Conservation (phyloP, 768 basidiomycete genomes). For the Chalciporus pseudorubinellus region DNA sequence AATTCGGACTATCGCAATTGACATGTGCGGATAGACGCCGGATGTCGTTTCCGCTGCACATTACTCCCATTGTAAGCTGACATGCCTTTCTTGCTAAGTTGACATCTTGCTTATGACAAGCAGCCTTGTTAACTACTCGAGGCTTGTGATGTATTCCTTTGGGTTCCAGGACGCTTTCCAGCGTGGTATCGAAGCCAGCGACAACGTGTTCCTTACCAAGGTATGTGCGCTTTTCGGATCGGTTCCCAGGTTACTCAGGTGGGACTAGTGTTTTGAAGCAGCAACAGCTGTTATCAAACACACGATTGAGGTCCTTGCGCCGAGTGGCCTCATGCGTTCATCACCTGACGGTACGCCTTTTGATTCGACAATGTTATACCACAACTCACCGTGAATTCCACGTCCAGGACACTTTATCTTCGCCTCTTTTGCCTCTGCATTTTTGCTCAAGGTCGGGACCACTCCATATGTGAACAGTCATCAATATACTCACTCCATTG, state of each 20-base stretch:
- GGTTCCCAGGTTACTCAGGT: background rate
- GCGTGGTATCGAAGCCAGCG: slow-evolving; percentile 59
- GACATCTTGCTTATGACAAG: slow-evolving; percentile 6
- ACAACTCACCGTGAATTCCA: background rate
- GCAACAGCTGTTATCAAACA: slow-evolving; percentile 65
- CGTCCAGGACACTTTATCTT: slow-evolving; percentile 69
- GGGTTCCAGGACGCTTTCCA: slow-evolving; percentile 82
- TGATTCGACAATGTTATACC: background rate
- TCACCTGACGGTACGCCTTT: slow-evolving; percentile 66
- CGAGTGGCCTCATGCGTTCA: slow-evolving; percentile 74
- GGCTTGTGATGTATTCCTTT: slow-evolving; percentile 84
- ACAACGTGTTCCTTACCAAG: slow-evolving; percentile 67
- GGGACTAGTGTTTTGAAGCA: slow-evolving; percentile 59
- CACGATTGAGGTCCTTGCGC: slow-evolving; percentile 63
- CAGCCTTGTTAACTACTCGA: slow-evolving; percentile 73
- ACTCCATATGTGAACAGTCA: background rate
- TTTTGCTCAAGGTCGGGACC: slow-evolving; percentile 66
- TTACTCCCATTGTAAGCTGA: slow-evolving; percentile 71
- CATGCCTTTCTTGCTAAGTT: background rate
- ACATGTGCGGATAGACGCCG: slow-evolving; percentile 43
- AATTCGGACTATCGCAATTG: background rate
- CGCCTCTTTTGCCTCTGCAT: slow-evolving; percentile 78
- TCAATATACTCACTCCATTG: background rate
- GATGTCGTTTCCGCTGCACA: slow-evolving; percentile 57
- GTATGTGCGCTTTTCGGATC: slow-evolving; percentile 30